A percentile compares a stretch with the other conserved stretches of the same genome.
phyloP scores from a whole-genome alignment of 208 protist species.

The Wallacemonas sp. region DNA sequence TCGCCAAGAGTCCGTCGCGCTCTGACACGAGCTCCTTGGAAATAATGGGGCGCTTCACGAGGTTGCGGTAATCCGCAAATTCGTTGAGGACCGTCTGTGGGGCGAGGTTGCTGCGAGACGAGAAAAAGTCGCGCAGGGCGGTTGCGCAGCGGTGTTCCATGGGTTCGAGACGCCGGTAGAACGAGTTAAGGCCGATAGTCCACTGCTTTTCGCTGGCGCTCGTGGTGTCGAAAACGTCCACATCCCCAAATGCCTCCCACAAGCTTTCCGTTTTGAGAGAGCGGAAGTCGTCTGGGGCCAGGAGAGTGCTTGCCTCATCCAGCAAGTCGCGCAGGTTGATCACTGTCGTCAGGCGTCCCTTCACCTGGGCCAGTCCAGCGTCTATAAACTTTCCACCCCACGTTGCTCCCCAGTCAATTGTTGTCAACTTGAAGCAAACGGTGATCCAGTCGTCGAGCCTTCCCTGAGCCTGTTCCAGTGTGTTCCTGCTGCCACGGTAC shows the following conservation, averaged over 20 bases:
- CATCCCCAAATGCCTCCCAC: conserved; percentile 74
- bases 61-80: conserved; percentile 77
- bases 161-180: conserved; percentile 82
- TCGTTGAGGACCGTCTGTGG: conserved; percentile 87
- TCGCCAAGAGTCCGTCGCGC: conserved; percentile 80
- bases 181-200: conserved; percentile 57
- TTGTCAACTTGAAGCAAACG: conserved; percentile 70
- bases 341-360: conserved; percentile 53
- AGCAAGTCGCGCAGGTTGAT: conserved; percentile 61
- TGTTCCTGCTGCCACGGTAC: conserved; percentile 51
- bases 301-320: conserved; percentile 72
- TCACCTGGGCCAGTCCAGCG: conserved; percentile 43
- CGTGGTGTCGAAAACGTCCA: conserved; percentile 72
- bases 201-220: conserved; percentile 62
- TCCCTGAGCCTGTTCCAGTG: conserved; percentile 60
- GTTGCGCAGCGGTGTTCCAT: conserved; percentile 82
- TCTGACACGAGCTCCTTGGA: conserved; percentile 85
- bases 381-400: conserved; percentile 74
- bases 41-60: conserved; percentile 86
- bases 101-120: conserved; percentile 53
- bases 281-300: conserved; percentile 49
- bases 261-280: conserved; percentile 61
- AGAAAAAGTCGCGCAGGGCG: conserved; percentile 76
- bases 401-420: conserved; percentile 76
- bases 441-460: conserved; percentile 80